Base-by-base conservation (phyloP, 2,329 filamentous ascomycete genomes). In the Pezicula radicicola region DNA sequence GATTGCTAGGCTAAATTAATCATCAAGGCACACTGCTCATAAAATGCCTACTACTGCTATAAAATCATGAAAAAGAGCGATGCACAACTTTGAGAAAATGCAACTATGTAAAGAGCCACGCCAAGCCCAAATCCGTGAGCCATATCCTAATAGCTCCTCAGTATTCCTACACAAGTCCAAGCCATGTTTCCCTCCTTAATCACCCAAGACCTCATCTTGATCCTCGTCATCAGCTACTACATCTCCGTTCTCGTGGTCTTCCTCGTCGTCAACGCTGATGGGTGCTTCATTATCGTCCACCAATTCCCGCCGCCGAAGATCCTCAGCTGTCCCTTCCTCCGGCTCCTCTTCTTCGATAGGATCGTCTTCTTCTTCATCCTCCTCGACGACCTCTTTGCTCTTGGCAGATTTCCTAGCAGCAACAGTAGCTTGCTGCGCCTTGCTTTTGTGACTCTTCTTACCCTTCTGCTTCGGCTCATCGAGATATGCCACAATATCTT, bases 401-500 rank as follows among this genome's bases (percentile, higher is more conserved):
- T 60, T 58, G 35, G 61, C 62, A 33, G 68, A 66, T 59, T 70
- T 72, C 63, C 76, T 79, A 46, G 66, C 68, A 18, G 70, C 71
- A 36, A 69, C 68, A 36, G 71, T 68, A 10, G 70, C 58, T 63
- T 68, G 73, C 62, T 75, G 76, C 59, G 69, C 73, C 48, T 72
- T 70, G 41, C 66, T 60, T 55, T 65, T 70, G 21, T 59, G 58
- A 12, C 54, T 67, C 65, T 64, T 67, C 57, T 66, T 66, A 3
- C 55, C 59, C 48, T 77, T 76, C 41, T 81, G 69, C 63, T 85
- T 84, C 46, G 78, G 76, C 52, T 87, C 82, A 62, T 96, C 91
- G 4, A 97, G 75, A 67, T 87, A 94, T 8, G 83, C 81, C 4
- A 96, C 75, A 6, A 97, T 84, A 62, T 94, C 91, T 64, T 87